A percentile compares a stretch with the other conserved stretches of the same genome.
Conservation (phyloP, 306 rosid genomes). For the Vigna unguiculata region DNA sequence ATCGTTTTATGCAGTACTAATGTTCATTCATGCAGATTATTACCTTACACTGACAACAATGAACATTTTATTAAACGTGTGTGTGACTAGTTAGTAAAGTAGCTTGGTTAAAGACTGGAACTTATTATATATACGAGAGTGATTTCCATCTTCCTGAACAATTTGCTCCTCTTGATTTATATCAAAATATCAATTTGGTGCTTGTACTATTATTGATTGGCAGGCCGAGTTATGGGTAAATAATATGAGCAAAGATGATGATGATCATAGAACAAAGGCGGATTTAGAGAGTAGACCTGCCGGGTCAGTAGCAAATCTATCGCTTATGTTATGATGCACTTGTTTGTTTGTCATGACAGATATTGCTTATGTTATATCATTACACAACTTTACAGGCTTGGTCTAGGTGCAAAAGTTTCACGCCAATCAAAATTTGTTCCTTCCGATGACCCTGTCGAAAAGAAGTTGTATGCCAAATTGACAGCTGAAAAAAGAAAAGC, state of each 20-base stretch:
- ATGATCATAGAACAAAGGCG: slow-evolving; percentile 51
- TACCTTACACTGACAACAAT: slow-evolving; percentile 5
- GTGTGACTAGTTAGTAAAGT: background rate
- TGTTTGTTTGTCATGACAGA: background rate
- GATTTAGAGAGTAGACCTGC: slow-evolving; percentile 59
- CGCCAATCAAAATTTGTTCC: slow-evolving; percentile 62
- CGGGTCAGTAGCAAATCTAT: slow-evolving; percentile 55
- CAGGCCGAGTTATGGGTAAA: slow-evolving; percentile 87
- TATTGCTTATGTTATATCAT: slow-evolving; percentile 24
- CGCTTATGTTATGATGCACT: background rate
- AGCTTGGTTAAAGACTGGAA: background rate
- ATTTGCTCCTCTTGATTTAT: slow-evolving; percentile 17
- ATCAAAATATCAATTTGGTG: slow-evolving; percentile 17
- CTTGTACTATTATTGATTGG: slow-evolving; percentile 39
- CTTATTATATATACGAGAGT: slow-evolving; percentile 12
- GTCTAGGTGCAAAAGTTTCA: slow-evolving; percentile 80
- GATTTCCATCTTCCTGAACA: slow-evolving; percentile 7
- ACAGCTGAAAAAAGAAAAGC: slow-evolving; percentile 60
- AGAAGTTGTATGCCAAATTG: slow-evolving; percentile 68
- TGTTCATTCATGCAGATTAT: slow-evolving; percentile 25
- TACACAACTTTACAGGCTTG: slow-evolving; percentile 64
- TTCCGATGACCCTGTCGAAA: slow-evolving; percentile 71
- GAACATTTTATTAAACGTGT: slow-evolving; percentile 5
- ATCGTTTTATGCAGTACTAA: slow-evolving; percentile 21
- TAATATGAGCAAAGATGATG: slow-evolving; percentile 64